Evolutionary conservation across 345 rosid species (phyloP).

Genomic region (Salix suchowensis): DNA sequence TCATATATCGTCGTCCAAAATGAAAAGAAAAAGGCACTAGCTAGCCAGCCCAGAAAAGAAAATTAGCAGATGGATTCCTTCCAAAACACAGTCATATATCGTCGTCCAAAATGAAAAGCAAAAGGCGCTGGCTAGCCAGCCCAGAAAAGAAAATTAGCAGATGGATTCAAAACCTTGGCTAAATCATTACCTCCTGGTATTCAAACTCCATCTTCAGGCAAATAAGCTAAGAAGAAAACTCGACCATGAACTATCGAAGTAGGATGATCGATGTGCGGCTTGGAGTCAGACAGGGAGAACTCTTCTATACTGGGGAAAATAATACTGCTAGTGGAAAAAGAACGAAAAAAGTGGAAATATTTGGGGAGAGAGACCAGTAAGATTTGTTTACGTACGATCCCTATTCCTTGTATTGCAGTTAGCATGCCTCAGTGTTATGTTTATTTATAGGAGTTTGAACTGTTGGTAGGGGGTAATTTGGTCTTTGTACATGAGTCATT

Average conservation of each 20-base stretch:
- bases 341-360: not conserved
- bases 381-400: not conserved
- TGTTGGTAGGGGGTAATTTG: too few species aligned
- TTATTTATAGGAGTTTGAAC: not conserved
- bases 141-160: too few species aligned
- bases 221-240: not conserved
- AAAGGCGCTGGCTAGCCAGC: too few species aligned
- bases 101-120: not conserved
- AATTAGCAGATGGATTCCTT: not conserved
- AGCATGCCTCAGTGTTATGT: not conserved
- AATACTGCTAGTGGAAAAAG: not conserved
- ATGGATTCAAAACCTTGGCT: not conserved
- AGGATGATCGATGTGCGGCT: not conserved
- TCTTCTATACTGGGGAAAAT: not conserved
- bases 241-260: not conserved
- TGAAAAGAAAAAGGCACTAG: not conserved
- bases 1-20: not conserved
- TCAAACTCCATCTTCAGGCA: conserved; percentile 30
- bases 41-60: too few species aligned
- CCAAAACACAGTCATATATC: not conserved
- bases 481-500: too few species aligned
- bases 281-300: not conserved
- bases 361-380: not conserved
- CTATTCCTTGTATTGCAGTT: not conserved
- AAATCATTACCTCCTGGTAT: conserved; percentile 44